Base-by-base conservation (phyloP, 1,139 yeast genomes). In the Kodamaea plutei region DNA sequence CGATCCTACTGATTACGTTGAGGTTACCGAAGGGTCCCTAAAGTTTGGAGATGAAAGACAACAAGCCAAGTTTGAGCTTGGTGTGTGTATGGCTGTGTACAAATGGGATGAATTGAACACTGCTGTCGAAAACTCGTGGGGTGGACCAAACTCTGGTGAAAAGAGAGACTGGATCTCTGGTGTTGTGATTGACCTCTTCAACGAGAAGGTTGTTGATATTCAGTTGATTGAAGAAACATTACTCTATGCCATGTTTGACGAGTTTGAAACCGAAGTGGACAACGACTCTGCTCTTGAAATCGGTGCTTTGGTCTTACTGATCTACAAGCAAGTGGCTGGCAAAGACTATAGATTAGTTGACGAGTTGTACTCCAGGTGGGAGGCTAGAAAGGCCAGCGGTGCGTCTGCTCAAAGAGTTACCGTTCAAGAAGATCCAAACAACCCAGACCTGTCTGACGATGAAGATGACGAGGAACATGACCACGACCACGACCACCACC, bases 121-220 rank as follows among this genome's bases (percentile, higher is more conserved):
- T 1, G 98, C 98, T 0, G 98, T 93, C n/a, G 94, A 78, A n/a
- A 85, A 84, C 52, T 67, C 71, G 23, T 91, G 98, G 98, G 99
- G 98, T 37, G 99, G 98, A 2, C 77, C 95, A 10, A 84, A 84
- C 27, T 82, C 95, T 8, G 75, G 71, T 1, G 97, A 85, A 28
- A 91, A 91, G 57, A 73, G 99, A 29, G 49, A 45, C 34, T 45
- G 49, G 49, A 40, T 45, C 28, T 37, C 42, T n/a, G 49, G 47
- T 8, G 31, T 45, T 8, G 42, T 45, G 23, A 37, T 45, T 9
- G 49, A 88, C 25, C 65, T 88, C 34, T 91, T 89, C 50, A 73
- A 70, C 29, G 81, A 72, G 32, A 69, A 61, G 32, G 60, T 69
- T 8, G 84, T 89, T 6, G 97, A 88, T 48, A 67, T 82, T 6